Conservation (phyloP, 257 asterid genomes). For the Solanum commersonii region DNA sequence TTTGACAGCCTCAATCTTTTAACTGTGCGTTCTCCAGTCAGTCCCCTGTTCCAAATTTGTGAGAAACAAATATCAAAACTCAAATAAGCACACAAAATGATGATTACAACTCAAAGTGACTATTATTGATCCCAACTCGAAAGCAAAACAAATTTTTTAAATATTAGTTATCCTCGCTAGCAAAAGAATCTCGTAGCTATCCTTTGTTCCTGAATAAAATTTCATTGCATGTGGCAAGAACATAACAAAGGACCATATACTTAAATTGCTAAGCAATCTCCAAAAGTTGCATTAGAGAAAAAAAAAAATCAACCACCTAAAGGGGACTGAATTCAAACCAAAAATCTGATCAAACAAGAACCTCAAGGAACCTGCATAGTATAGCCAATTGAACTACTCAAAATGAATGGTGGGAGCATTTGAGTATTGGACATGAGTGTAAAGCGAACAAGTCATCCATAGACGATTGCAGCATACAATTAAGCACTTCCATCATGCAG, state of each 20-base stretch:
- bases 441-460: background rate
- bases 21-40: conserved; percentile 88
- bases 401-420: background rate
- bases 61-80: background rate
- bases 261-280: background rate
- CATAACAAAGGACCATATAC: background rate
- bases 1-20: conserved; percentile 78
- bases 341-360: background rate
- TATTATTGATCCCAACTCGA: background rate
- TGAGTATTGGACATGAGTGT: background rate
- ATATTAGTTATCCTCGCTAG: background rate
- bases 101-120: background rate
- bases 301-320: background rate
- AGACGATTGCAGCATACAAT: background rate
- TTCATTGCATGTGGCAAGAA: background rate
- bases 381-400: background rate
- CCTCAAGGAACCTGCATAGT: background rate
- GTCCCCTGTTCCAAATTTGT: conserved; percentile 41
- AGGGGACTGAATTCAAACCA: background rate
- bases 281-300: background rate
- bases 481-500: background rate
- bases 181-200: background rate
- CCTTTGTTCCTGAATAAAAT: background rate
- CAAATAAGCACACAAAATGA: background rate
- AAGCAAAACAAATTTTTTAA: background rate